These are phyloP conservation scores for Ajuga chamaepitys DNA, from an alignment of 257 asterid genomes.

Conservation along the genomic window DNA sequence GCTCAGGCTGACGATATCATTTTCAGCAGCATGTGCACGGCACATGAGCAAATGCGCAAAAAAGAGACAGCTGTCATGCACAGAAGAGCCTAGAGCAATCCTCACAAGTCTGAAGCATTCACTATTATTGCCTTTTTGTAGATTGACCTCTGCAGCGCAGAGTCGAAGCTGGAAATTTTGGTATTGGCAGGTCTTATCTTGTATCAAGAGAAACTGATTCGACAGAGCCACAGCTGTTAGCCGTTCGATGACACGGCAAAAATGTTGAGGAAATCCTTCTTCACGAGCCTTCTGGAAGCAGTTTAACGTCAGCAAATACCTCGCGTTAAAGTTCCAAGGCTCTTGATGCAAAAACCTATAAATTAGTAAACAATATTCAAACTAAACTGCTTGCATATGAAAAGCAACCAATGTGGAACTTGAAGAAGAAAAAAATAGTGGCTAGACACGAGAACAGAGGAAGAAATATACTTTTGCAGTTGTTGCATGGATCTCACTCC, in stretches of 20 bases:
- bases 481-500: slow-evolving; percentile 39
- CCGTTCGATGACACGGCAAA: slow-evolving; percentile 50
- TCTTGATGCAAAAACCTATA: slow-evolving; percentile 81
- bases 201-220: slow-evolving; percentile 23
- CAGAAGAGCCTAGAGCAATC: slow-evolving; percentile 44
- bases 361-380: slow-evolving; percentile 9
- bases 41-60: slow-evolving; percentile 80
- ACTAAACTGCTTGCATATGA: neutral
- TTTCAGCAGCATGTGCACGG: slow-evolving; percentile 71
- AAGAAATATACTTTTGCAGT: slow-evolving; percentile 60
- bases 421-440: neutral
- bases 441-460: neutral
- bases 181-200: slow-evolving; percentile 32
- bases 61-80: slow-evolving; percentile 52
- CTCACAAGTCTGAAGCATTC: slow-evolving; percentile 56
- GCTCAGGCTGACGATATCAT: slow-evolving; percentile 35
- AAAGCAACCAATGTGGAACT: neutral
- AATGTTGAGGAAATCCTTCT: slow-evolving; percentile 61
- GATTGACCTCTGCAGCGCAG: slow-evolving; percentile 77
- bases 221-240: slow-evolving; percentile 55
- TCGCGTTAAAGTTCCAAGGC: slow-evolving; percentile 75
- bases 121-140: slow-evolving; percentile 55
- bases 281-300: slow-evolving; percentile 69
- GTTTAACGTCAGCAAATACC: slow-evolving; percentile 69
- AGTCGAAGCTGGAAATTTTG: slow-evolving; percentile 73